Conservation (phyloP, 2,329 filamentous ascomycete genomes). For the Botryotinia calthae region DNA sequence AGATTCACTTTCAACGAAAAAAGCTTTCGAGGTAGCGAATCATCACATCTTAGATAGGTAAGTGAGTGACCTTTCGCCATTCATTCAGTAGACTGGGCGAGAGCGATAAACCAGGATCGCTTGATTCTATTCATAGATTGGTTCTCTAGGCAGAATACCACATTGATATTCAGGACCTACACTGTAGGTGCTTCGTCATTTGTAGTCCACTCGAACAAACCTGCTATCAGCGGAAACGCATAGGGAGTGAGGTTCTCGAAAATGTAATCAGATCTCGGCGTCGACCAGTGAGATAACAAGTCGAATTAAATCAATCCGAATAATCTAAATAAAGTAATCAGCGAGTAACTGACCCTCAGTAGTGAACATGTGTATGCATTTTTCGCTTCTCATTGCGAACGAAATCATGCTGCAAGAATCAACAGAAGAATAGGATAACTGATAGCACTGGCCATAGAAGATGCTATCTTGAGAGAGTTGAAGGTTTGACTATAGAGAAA, state of each 20-base stretch:
- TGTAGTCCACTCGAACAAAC: neutral
- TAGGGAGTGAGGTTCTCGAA: neutral
- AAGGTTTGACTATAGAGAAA: neutral
- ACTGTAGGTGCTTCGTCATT: neutral
- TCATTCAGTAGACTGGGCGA: neutral
- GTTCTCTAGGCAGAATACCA: neutral
- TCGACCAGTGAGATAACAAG: neutral
- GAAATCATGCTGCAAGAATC: neutral
- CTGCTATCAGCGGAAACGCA: neutral
- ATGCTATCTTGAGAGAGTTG: neutral
- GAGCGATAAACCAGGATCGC: neutral
- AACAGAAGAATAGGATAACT: neutral
- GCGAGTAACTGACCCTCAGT: neutral
- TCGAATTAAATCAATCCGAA: neutral
- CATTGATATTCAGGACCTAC: neutral
- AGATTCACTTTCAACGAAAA: neutral
- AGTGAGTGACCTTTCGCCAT: neutral
- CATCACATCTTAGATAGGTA: neutral
- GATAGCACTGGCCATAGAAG: accelerated
- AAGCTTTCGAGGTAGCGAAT: neutral
- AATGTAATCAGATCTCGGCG: neutral
- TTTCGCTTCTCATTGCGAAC: neutral
- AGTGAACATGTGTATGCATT: neutral
- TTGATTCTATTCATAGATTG: neutral
- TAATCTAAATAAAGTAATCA: neutral